phyloP scores from a whole-genome alignment of 1,284 basidiomycete species.

The Melampsora occidentalis region DNA sequence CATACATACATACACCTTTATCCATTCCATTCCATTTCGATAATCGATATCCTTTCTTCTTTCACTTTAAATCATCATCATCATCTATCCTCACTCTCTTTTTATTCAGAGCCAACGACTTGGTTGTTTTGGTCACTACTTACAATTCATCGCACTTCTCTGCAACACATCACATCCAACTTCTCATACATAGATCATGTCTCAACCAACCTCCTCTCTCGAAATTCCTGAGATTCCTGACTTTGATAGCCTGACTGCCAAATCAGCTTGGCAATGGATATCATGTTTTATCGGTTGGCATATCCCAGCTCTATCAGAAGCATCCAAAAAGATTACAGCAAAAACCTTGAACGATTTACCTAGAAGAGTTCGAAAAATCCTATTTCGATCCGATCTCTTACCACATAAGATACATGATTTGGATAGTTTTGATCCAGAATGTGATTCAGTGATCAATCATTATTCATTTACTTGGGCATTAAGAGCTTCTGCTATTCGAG shows the following conservation, averaged over 20 bases:
- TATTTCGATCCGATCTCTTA: slow-evolving; percentile 6
- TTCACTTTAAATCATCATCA: too few species aligned
- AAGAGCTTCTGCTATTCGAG: slow-evolving; percentile 1
- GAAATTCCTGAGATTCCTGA: neutral
- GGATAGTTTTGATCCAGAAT: slow-evolving; percentile 5
- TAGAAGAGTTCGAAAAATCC: neutral
- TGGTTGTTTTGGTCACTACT: too few species aligned
- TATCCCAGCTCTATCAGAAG: neutral
- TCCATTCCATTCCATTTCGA: too few species aligned
- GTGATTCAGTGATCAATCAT: neutral
- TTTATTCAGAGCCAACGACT: too few species aligned
- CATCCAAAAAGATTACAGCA: neutral
- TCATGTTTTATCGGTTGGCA: slow-evolving; percentile 18
- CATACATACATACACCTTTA: too few species aligned
- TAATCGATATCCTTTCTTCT: too few species aligned
- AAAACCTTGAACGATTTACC: neutral
- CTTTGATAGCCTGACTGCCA: neutral
- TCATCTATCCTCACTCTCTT: too few species aligned
- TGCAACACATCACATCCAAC: neutral
- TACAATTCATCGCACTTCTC: too few species aligned
- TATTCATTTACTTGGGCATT: slow-evolving; percentile 1
- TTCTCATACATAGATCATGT: neutral
- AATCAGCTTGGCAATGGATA: slow-evolving; percentile 5
- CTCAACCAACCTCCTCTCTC: neutral
- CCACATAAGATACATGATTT: neutral